Percentiles rank a stretch among this genome's conserved stretches.
These are phyloP conservation scores for Clohesyomyces aquaticus DNA, from an alignment of 495 filamentous ascomycete genomes.

Conservation along the genomic window DNA sequence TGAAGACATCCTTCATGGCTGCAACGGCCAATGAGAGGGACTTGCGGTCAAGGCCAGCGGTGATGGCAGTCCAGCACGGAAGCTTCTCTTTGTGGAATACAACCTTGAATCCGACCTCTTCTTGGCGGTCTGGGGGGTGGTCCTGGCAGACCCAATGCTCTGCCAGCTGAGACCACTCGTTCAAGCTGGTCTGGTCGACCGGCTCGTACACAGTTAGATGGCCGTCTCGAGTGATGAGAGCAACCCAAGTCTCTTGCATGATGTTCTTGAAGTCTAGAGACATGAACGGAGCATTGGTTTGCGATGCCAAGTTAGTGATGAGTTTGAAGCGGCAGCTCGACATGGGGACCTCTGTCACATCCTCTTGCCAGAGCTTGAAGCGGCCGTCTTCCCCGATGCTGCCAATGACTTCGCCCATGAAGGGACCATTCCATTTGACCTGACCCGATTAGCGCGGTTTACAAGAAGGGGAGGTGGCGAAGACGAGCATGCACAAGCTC, in stretches of 20 bases:
- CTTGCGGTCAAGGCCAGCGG: conserved; percentile 75
- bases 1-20: conserved; percentile 74
- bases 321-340: conserved; percentile 77
- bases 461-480: conserved; percentile 1
- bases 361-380: conserved; percentile 89
- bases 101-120: conserved; percentile 84
- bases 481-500: conserved; percentile 10
- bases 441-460: conserved; percentile 44
- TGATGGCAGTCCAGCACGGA: conserved; percentile 73
- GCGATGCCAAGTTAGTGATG: conserved; percentile 60
- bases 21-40: conserved; percentile 78
- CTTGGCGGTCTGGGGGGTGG: conserved; percentile 62
- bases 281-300: conserved; percentile 66
- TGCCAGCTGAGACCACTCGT: conserved; percentile 74
- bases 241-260: conserved; percentile 75
- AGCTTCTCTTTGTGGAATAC: conserved; percentile 82
- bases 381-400: conserved; percentile 83
- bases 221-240: conserved; percentile 79
- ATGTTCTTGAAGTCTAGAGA: conserved; percentile 80
- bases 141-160: conserved; percentile 63
- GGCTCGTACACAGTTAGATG: conserved; percentile 82
- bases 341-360: conserved; percentile 69
- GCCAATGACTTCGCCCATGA: conserved; percentile 64
- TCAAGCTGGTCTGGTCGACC: conserved; percentile 77
- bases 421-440: conserved; percentile 79